These are phyloP conservation scores for Parsonsia alboflavescens DNA, from an alignment of 257 asterid genomes.

Conservation along the genomic window DNA sequence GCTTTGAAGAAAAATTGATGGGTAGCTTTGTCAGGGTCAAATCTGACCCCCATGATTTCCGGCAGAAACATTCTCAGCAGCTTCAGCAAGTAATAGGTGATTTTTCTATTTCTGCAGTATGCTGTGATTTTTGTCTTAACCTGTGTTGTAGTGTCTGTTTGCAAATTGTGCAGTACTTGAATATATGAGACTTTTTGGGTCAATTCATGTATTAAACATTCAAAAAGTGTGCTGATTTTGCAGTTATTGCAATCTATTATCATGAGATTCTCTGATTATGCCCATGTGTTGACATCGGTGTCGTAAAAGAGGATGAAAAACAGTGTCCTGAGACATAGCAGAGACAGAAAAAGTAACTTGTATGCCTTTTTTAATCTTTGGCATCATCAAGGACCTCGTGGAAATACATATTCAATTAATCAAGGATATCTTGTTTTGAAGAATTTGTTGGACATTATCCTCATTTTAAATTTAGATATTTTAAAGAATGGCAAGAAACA, in stretches of 20 bases:
- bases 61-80: slow-evolving; percentile 66
- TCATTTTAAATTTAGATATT: not conserved
- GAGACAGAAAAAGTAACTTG: not conserved
- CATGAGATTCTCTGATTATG: not conserved
- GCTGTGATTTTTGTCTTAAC: not conserved
- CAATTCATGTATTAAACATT: not conserved
- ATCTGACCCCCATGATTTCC: slow-evolving; percentile 67
- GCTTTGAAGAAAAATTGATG: slow-evolving; percentile 49
- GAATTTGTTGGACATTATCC: not conserved
- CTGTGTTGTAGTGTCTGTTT: not conserved
- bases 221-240: not conserved
- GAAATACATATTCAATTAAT: not conserved
- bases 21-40: slow-evolving; percentile 90
- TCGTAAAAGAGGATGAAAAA: not conserved
- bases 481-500: not conserved
- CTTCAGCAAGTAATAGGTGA: slow-evolving; percentile 83
- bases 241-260: not conserved
- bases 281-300: not conserved
- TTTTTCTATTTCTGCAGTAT: slow-evolving; percentile 13
- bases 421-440: not conserved
- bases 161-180: not conserved
- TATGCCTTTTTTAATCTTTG: not conserved
- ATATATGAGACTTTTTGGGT: not conserved
- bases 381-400: not conserved
- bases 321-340: not conserved